phyloP scores from a whole-genome alignment of 805 yeast species.

The Hermanozyma aechmeae region DNA sequence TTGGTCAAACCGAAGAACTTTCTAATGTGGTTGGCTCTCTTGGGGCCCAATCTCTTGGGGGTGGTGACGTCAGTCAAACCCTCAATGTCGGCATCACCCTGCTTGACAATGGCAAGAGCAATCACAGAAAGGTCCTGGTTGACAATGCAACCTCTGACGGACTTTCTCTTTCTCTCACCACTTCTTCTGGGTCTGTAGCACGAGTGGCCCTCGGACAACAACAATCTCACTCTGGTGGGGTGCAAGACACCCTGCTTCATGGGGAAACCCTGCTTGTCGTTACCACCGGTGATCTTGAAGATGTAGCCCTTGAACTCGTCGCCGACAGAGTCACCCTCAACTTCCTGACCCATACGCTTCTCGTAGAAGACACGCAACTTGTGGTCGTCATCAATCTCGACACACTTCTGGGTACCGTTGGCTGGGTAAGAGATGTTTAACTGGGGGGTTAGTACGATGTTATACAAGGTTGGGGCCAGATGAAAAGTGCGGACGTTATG shows the following conservation, averaged over 20 bases:
- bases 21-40: slow-evolving; percentile 99
- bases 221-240: slow-evolving; percentile 98
- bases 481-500: neutral
- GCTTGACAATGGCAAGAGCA: slow-evolving; percentile 89
- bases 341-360: slow-evolving; percentile 99
- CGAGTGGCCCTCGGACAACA: slow-evolving; percentile 88
- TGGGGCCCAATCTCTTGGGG: slow-evolving; percentile 99
- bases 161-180: slow-evolving; percentile 99
- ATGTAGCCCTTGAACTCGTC: slow-evolving; percentile 99
- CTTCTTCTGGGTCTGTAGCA: slow-evolving; percentile 99
- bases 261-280: slow-evolving; percentile 99
- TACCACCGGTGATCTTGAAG: slow-evolving; percentile 99
- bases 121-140: slow-evolving; percentile 95
- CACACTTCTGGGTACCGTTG: slow-evolving; percentile 98
- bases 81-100: slow-evolving; percentile 92
- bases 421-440: slow-evolving; percentile 99
- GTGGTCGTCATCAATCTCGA: slow-evolving; percentile 99
- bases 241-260: slow-evolving; percentile 99
- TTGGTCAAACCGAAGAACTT: slow-evolving; percentile 93
- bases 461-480: neutral
- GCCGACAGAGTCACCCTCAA: slow-evolving; percentile 96
- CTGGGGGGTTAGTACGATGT: slow-evolving; percentile 30
- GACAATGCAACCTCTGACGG: slow-evolving; percentile 99
- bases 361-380: slow-evolving; percentile 97
- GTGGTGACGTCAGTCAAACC: slow-evolving; percentile 92